Percentiles rank a stretch among this genome's conserved stretches.
phyloP scores from a whole-genome alignment of 352 stramenopile genomes.

The Pythium grandisporangium region DNA sequence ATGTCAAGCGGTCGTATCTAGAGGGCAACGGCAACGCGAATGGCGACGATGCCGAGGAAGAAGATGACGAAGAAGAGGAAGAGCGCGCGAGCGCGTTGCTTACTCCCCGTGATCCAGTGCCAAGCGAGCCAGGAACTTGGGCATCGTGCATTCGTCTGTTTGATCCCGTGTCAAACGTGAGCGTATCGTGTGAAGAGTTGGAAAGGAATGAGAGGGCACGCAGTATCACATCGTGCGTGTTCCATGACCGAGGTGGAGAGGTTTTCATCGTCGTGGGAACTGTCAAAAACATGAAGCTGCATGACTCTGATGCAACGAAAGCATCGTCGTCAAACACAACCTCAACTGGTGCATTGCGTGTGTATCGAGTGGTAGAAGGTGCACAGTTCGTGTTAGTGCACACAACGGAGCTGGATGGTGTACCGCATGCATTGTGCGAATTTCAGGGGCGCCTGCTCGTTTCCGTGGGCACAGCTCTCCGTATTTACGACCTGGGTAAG shows the following conservation, averaged over 20 bases:
- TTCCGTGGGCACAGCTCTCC: conserved; percentile 91
- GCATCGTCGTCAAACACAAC: too few species aligned
- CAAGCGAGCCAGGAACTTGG: conserved; percentile 82
- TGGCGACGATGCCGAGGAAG: conserved; percentile 9
- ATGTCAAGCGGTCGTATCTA: too few species aligned
- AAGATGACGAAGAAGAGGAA: conserved; percentile 85
- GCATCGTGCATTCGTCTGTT: conserved; percentile 97
- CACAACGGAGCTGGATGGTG: conserved; percentile 94
- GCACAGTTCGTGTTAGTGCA: conserved; percentile 94
- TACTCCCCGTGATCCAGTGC: conserved; percentile 46
- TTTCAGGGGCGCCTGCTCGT: conserved; percentile 97
- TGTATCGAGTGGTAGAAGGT: conserved; percentile 93
- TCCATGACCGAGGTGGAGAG: conserved; percentile 94
- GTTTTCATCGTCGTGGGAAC: conserved; percentile 96
- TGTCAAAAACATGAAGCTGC: conserved; percentile 92
- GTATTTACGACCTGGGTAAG: conserved; percentile 99
- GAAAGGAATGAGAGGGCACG: conserved; percentile 91
- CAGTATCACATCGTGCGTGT: conserved; percentile 91
- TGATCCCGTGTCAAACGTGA: conserved; percentile 88
- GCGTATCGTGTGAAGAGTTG: conserved; percentile 88
- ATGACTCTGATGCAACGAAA: conserved; percentile 65
- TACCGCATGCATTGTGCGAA: conserved; percentile 94
- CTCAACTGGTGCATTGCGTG: conserved; percentile 81
- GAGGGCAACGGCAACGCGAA: too few species aligned
- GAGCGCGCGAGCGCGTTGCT: conserved; percentile 70